Percentiles rank a stretch among this genome's conserved stretches.
Conservation (phyloP, 2,329 filamentous ascomycete species). For the Parafenestella ontariensis region DNA sequence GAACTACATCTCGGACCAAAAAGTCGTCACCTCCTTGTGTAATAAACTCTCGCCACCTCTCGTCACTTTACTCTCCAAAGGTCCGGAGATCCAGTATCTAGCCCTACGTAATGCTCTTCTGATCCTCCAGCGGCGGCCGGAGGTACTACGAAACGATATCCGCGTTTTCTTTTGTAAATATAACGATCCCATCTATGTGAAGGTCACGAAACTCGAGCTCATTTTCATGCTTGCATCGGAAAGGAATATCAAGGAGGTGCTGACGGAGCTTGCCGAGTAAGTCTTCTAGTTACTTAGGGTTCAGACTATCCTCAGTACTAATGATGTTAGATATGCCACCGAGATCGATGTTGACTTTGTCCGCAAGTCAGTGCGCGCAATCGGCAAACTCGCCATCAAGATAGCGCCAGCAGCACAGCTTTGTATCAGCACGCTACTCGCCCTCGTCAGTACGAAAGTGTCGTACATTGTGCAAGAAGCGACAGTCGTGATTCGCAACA, state of each 20-base stretch:
- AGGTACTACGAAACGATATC: conserved; percentile 95
- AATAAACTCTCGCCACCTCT: conserved; percentile 93
- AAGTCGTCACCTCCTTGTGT: conserved; percentile 84
- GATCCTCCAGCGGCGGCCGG: conserved; percentile 89
- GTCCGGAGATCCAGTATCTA: conserved; percentile 97
- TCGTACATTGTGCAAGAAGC: conserved; percentile 99
- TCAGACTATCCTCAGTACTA: neutral
- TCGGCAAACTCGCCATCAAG: conserved; percentile 98
- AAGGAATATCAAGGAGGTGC: conserved; percentile 91
- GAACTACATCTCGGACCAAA: conserved; percentile 96
- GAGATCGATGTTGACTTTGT: conserved; percentile 99
- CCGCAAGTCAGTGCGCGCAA: conserved; percentile 94
- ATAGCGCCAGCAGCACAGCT: conserved; percentile 90
- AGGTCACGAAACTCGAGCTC: conserved; percentile 96
- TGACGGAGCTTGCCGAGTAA: conserved; percentile 90
- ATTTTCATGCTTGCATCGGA: conserved; percentile 99
- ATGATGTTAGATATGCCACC: conserved; percentile 72
- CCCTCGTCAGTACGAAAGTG: conserved; percentile 96
- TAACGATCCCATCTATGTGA: conserved; percentile 99
- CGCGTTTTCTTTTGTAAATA: conserved; percentile 99
- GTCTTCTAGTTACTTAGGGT: conserved; percentile 24
- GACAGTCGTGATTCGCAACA: conserved; percentile 97
- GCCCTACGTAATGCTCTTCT: conserved; percentile 91
- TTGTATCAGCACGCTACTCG: conserved; percentile 91
- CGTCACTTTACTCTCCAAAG: conserved; percentile 93